Base-by-base conservation (phyloP, 331 rosid species). In the Malus hybrid region DNA sequence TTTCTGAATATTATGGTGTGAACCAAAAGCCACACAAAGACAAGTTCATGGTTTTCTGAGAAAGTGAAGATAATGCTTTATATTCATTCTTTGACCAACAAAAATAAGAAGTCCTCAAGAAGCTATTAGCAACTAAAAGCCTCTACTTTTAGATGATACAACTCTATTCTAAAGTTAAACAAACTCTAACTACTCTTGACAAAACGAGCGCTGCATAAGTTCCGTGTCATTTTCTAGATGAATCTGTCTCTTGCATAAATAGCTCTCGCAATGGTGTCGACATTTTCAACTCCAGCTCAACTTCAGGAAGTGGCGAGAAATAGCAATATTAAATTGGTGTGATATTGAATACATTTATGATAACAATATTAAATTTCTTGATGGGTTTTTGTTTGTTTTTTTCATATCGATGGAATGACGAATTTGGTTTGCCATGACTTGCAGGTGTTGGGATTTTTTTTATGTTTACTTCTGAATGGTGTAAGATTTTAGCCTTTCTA, bases 221-320 rank as follows among this genome's bases (percentile, higher is more conserved):
- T 31, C 48, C n/a, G 29, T n/a, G 14, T 70, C 20, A 19, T 56
- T 36, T 52, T 44, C 42, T 32, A 60, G 12, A 31, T n/a, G 66
- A 33, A 33, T 24, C 65, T 14, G 14, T 81, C 82, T 86, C 90
- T 57, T 10, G 88, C 86, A 91, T 84, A 73, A 76, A 86, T 55
- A 97, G 97, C 83, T 94, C 97, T 75, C 97, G 84, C 84, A 74
- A 75, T 12, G 91, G 79, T 0, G 92, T 90, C 31, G 96, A 96
- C 69, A 94, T 80, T 75, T 86, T 86, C 42, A 94, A 76, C 69
- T 92, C 97, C 67, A 93, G 84, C 71, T 85, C 90, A 27, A 72
- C 67, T 80, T 88, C 97, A 20, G 77, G 67, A 22, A 83, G 78
- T 3, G 86, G 89, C 34, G 88, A 86, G 84, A 92, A 87, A 80